Conservation (phyloP, 352 stramenopile genomes). For the Globisporangium spinosum region DNA sequence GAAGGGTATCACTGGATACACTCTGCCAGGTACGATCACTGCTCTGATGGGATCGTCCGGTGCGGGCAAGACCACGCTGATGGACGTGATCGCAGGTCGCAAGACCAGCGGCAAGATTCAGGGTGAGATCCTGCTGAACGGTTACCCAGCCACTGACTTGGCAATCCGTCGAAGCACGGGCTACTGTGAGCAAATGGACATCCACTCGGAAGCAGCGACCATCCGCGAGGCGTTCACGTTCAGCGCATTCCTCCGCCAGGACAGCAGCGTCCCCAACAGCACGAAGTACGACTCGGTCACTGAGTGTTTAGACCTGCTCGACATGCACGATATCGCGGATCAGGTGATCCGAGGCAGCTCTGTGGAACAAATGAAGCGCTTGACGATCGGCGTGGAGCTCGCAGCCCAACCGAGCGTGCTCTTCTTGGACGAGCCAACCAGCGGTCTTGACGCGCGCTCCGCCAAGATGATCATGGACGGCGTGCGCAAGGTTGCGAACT, state of each 20-base stretch:
- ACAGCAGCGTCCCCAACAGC: constrained; percentile 18
- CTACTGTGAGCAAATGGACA: constrained; percentile 78
- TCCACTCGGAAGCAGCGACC: constrained; percentile 72
- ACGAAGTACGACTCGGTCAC: constrained; percentile 32
- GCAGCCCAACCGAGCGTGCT: constrained; percentile 75
- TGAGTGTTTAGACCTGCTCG: constrained; percentile 35
- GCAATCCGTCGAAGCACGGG: constrained; percentile 36
- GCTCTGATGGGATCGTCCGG: constrained; percentile 73
- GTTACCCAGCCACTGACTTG: constrained; percentile 60
- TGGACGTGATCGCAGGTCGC: constrained; percentile 93
- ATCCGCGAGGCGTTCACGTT: constrained; percentile 83
- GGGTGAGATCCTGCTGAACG: constrained; percentile 89
- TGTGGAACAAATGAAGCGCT: constrained; percentile 45
- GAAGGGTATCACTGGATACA: constrained; percentile 46
- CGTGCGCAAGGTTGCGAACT: constrained; percentile 70
- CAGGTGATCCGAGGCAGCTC: constrained; percentile 40
- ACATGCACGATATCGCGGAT: constrained; percentile 29
- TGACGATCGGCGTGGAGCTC: constrained; percentile 63
- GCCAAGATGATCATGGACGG: constrained; percentile 79
- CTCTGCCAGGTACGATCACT: constrained; percentile 50
- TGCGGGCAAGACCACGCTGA: constrained; percentile 93
- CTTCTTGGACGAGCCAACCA: constrained; percentile 79
- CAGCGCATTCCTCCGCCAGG: constrained; percentile 61
- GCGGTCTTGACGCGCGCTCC: constrained; percentile 75
- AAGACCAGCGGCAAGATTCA: constrained; percentile 88